Percentiles rank a stretch among this genome's conserved stretches.
Conservation (phyloP, 441 rosid genomes). For the Rhodomyrtus psidioides region DNA sequence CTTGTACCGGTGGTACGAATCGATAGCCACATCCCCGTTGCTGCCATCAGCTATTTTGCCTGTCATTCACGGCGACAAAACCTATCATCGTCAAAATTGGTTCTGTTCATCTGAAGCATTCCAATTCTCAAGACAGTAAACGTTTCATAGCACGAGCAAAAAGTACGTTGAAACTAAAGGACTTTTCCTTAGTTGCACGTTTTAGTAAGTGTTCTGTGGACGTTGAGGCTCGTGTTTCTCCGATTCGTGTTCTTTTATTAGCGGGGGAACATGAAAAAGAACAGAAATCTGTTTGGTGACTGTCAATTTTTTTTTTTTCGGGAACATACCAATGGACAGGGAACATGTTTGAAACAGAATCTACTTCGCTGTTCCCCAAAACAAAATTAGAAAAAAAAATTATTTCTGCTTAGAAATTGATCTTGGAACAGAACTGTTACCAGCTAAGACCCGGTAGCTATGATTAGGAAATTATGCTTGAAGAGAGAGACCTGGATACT, state of each 20-base stretch:
- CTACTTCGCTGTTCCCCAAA: no score
- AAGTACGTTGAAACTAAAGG: not conserved
- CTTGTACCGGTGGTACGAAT: not conserved
- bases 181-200: not conserved
- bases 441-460: not conserved
- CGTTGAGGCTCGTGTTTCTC: no score
- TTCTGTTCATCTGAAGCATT: not conserved
- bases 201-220: not conserved
- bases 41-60: not conserved
- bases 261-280: no score
- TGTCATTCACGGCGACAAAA: not conserved
- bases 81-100: not conserved
- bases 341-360: no score
- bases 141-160: not conserved
- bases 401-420: no score
- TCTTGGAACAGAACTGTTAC: no score
- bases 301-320: no score
- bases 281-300: no score
- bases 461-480: not conserved
- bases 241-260: no score
- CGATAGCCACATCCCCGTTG: not conserved
- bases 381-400: no score
- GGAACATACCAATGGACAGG: no score
- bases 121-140: not conserved
- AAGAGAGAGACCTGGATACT: conserved; percentile 1